Evolutionary conservation across 208 protist genomes (phyloP).

Genomic region (Leishmania amazonensis): DNA sequence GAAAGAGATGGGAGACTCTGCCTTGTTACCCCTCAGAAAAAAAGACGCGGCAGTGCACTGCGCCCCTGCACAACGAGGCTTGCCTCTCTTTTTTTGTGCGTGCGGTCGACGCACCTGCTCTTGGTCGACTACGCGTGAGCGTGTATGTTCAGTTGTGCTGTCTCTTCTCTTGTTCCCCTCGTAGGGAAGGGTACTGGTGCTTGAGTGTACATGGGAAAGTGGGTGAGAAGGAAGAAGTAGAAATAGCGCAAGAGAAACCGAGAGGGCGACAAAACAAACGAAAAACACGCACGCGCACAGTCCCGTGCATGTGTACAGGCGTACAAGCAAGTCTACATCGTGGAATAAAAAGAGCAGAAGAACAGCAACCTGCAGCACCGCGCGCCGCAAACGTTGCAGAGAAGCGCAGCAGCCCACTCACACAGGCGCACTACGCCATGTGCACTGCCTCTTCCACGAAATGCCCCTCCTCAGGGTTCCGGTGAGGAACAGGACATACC

Average conservation of each 20-base stretch:
- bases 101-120: not conserved
- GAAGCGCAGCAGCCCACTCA: not conserved
- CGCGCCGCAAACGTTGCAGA: not conserved
- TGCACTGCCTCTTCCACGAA: not conserved
- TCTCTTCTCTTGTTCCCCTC: not conserved
- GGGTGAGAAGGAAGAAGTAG: not conserved
- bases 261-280: not conserved
- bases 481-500: conserved; percentile 1
- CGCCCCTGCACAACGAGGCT: not conserved
- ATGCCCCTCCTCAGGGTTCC: not conserved
- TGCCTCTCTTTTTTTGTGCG: not conserved
- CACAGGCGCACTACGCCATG: not conserved
- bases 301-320: not conserved
- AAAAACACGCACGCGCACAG: not conserved
- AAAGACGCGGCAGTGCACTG: not conserved
- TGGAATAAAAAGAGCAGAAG: not conserved
- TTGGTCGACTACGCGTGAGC: not conserved
- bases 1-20: not conserved
- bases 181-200: not conserved
- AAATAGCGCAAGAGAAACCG: not conserved
- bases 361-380: not conserved
- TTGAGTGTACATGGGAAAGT: not conserved
- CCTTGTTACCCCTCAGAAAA: not conserved
- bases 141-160: not conserved
- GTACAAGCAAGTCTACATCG: not conserved